Evolutionary conservation across 163 green algal species (phyloP).

Genomic region (Chlorella variabilis): DNA sequence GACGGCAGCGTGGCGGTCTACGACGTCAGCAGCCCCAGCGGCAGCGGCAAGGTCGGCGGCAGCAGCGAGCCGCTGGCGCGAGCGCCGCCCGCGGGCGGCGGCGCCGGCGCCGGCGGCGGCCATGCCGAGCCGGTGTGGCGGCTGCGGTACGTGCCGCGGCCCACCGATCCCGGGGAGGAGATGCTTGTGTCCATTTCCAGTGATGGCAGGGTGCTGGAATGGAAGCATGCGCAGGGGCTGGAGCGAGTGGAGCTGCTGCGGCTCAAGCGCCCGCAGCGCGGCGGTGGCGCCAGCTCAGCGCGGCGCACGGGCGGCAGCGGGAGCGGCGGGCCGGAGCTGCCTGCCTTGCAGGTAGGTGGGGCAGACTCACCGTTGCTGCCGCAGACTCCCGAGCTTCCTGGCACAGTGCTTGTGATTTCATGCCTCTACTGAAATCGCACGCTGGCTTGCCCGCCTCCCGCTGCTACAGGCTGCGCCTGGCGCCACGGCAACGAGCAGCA

Average conservation of each 20-base stretch:
- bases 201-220: slow-evolving; percentile 75
- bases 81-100: slow-evolving; percentile 9
- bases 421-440: too few species aligned
- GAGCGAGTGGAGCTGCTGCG: slow-evolving; percentile 83
- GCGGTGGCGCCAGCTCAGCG: background rate
- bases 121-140: slow-evolving; percentile 87
- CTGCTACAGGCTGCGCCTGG: background rate
- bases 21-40: slow-evolving; percentile 60
- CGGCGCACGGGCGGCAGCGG: background rate
- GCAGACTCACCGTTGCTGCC: too few species aligned
- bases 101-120: slow-evolving; percentile 52
- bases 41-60: background rate
- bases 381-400: too few species aligned
- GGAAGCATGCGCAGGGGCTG: slow-evolving; percentile 62
- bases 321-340: background rate
- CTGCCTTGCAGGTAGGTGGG: too few species aligned
- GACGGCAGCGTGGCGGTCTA: slow-evolving; percentile 85
- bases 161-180: slow-evolving; percentile 75
- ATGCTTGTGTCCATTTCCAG: slow-evolving; percentile 85
- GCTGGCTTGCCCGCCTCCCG: too few species aligned
- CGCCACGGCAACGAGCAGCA: background rate
- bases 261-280: slow-evolving; percentile 66
- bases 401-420: too few species aligned
- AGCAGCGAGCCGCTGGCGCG: slow-evolving; percentile 26
- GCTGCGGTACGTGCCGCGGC: slow-evolving; percentile 80